Percentiles rank a stretch among this genome's conserved stretches.
phyloP scores from a whole-genome alignment of 192 early-diverging fungal genomes.

The Coemansia sp. region DNA sequence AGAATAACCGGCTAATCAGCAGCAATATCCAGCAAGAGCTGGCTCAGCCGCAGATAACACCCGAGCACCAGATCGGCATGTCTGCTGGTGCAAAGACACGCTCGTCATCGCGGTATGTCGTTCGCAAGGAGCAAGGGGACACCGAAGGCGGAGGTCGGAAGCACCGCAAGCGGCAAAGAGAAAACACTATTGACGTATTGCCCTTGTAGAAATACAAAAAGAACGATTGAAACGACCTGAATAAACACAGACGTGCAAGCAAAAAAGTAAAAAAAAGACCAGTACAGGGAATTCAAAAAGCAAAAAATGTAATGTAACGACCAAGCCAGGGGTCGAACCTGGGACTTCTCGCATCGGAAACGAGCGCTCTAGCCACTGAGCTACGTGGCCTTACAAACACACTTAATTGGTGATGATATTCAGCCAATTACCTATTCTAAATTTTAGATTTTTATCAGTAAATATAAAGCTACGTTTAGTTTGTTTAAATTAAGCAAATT shows the following conservation, averaged over 20 bases:
- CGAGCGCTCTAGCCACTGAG: slow-evolving; percentile 47
- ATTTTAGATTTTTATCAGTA: too few species aligned
- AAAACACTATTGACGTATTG: too few species aligned
- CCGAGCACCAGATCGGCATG: slow-evolving; percentile 41
- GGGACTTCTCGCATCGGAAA: slow-evolving; percentile 51
- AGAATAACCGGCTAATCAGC: not conserved
- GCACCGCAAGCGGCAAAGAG: slow-evolving; percentile 33
- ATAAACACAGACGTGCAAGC: too few species aligned
- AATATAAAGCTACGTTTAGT: not conserved
- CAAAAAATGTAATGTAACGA: slow-evolving; percentile 8
- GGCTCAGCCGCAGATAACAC: slow-evolving; percentile 25
- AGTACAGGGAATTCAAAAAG: not conserved
- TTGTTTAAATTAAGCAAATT: too few species aligned
- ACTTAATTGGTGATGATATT: too few species aligned
- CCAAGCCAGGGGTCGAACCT: slow-evolving; percentile 50
- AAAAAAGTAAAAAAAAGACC: too few species aligned
- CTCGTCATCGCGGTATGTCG: slow-evolving; percentile 40
- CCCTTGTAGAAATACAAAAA: not conserved
- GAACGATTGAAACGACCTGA: not conserved
- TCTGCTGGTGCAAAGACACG: slow-evolving; percentile 22
- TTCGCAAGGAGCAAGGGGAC: slow-evolving; percentile 40
- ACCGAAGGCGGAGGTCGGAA: slow-evolving; percentile 42
- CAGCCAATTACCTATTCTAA: too few species aligned
- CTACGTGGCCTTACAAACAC: slow-evolving; percentile 21
- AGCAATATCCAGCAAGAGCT: not conserved